Evolutionary conservation across 352 stramenopile species (phyloP), one percentile per base, ranked within the genome.

Genomic region (Pythium apleroticum): DNA sequence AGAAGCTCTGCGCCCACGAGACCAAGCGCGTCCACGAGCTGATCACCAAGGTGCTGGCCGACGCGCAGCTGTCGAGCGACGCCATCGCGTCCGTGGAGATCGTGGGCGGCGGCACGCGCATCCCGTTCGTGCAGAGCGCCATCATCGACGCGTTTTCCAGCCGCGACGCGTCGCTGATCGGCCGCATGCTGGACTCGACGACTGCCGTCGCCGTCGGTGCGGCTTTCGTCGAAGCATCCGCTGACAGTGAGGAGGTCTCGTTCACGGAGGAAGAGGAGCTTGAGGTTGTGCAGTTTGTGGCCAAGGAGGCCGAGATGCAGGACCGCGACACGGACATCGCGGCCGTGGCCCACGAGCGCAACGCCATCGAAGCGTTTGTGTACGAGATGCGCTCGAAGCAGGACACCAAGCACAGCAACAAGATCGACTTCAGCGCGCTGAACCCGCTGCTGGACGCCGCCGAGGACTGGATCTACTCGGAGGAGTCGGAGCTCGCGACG

Each of bases 391-490:
- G 89, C 19, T 78, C 78, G n/a, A 95, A 95, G 69, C 66, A 67
- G 30, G 72, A 71, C 30, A 77, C 74, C 19, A 90, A 90, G 65
- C 81, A 92, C 63, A 80, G 84, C 58, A 71, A 84, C 24, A 88
- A 93, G 60, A 75, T 98, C 39, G 77, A 96, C 53, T 65, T 57
- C 3, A 65, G 58, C 1, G 69, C 69, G 46, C 54, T 97, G 33
- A 85, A 83, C 50, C 78, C 78, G 27, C 60, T 96, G 4, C 68
- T 98, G 39, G 82, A 94, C 17, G 87, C 80, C 12, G 85, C 90
- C 9, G 89, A 97, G 57, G 86, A 97, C 66, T 98, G 91, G 91
- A 91, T 97, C 33, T 97, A 96, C 75, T 93, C 84, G 57, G 89
- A 97, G 30, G 86, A 97, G 62, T 79, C 87, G 0, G 84, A 97